phyloP scores from a whole-genome alignment of 1,284 basidiomycete species.

The Ganoderma leucocontextum region DNA sequence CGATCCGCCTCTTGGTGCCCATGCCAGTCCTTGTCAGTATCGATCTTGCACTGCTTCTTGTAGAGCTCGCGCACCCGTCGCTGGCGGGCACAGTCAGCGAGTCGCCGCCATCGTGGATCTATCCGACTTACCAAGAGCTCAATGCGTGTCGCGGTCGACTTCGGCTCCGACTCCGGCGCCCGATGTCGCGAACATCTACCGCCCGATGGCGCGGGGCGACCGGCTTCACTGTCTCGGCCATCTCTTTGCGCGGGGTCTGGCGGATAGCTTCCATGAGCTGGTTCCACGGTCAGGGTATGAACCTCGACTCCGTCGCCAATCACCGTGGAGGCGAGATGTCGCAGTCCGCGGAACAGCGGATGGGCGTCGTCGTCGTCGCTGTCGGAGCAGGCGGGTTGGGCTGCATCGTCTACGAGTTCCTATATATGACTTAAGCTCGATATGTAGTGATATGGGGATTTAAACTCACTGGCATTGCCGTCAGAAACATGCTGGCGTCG shows the following conservation, averaged over 20 bases:
- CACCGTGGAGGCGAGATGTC: not conserved
- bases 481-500: not conserved
- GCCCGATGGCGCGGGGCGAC: not conserved
- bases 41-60: not conserved
- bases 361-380: not conserved
- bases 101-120: not conserved
- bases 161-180: not conserved
- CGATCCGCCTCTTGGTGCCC: not conserved
- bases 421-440: not conserved
- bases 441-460: not conserved
- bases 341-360: not conserved
- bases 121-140: not conserved
- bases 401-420: not conserved
- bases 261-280: not conserved
- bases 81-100: not conserved
- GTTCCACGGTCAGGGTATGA: not conserved
- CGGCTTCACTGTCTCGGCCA: not conserved
- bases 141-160: not conserved
- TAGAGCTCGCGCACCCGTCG: not conserved
- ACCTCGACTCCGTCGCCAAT: not conserved
- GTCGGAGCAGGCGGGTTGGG: not conserved
- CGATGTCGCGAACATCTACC: not conserved
- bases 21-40: constrained; percentile 1
- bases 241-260: not conserved
- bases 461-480: not conserved